Percentiles rank a stretch among this genome's conserved stretches.
Conservation (phyloP, 176 grass and related monocot species). For the Chloris gayana region DNA sequence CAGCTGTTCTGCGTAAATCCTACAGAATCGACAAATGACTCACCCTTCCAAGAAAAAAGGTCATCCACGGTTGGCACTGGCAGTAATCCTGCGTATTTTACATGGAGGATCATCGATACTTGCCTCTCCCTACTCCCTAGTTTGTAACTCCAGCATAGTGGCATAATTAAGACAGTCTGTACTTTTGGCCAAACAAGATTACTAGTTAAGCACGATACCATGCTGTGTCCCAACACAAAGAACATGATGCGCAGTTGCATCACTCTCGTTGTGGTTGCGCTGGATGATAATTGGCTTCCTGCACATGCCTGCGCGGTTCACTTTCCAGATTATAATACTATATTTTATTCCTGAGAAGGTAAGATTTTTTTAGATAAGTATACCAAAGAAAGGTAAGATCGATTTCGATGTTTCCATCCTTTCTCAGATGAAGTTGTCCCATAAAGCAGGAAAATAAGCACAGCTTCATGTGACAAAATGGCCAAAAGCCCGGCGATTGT, state of each 20-base stretch:
- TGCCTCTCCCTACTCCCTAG: background rate
- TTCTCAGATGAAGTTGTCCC: too few species aligned
- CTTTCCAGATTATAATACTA: background rate
- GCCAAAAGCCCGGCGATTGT: background rate
- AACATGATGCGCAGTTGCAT: background rate
- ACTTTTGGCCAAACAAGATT: background rate
- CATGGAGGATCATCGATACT: background rate
- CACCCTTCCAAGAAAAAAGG: background rate
- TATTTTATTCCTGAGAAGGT: too few species aligned
- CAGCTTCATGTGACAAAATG: background rate
- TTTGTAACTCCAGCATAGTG: background rate
- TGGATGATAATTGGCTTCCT: background rate
- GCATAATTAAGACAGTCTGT: constrained; percentile 1
- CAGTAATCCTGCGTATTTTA: background rate
- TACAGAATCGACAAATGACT: background rate
- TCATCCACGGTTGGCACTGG: background rate
- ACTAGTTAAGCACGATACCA: background rate
- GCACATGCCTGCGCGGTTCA: constrained; percentile 22
- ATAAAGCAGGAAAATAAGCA: background rate
- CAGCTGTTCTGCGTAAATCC: background rate
- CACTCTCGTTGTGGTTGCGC: background rate
- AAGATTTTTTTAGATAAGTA: too few species aligned
- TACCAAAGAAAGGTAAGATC: too few species aligned
- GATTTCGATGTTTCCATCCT: background rate
- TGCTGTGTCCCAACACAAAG: background rate